Base-by-base conservation (phyloP, 2,329 filamentous ascomycete genomes). In the Meredithiella fracta region DNA sequence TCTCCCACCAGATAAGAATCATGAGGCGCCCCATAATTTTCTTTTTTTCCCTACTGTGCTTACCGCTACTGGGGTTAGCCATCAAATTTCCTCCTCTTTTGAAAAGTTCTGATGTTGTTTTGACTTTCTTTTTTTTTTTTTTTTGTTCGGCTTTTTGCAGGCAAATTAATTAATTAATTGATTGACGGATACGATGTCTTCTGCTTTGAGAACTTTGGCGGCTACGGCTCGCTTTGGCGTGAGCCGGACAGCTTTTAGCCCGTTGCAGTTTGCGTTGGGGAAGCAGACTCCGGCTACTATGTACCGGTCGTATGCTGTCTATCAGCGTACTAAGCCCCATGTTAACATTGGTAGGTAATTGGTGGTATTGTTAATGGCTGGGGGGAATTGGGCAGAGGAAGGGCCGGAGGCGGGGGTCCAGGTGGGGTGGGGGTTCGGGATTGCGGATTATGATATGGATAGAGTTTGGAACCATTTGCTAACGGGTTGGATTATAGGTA, bases 261-360 rank as follows among this genome's bases (percentile, higher is more conserved):
- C 89, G 54, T 75, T 96, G 63, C 86, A 89, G 71, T 78, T 78
- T 65, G 77, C 79, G 61, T 70, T 85, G 65, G 77, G 76, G 66
- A 71, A 73, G 62, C 78, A 82, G 69, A 80, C 78, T 67, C 75
- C 76, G 62, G 73, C 84, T 65, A 82, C 81, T 71, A 72, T 83
- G 65, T 76, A 78, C 67, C 75, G 80, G 63, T 75, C 74, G 67
- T 84, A 83, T 64, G 80, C 80, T 60, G 75, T 77, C 58, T 98
- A 85, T 68, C 82, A 94, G 78, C 83, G 92, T 68, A 82, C 77
- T 68, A 98, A 98, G 79, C 92, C 92, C 59, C 92, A 98, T 71
- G 91, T 98, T 63, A 98, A 98, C 75, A 92, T 98, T 67, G 92
- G 92, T 86, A 76, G 63, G 75, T 59, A 23, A 22, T 40, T 37